Base-by-base conservation (phyloP, 495 filamentous ascomycete genomes). In the Cudoniella acicularis region DNA sequence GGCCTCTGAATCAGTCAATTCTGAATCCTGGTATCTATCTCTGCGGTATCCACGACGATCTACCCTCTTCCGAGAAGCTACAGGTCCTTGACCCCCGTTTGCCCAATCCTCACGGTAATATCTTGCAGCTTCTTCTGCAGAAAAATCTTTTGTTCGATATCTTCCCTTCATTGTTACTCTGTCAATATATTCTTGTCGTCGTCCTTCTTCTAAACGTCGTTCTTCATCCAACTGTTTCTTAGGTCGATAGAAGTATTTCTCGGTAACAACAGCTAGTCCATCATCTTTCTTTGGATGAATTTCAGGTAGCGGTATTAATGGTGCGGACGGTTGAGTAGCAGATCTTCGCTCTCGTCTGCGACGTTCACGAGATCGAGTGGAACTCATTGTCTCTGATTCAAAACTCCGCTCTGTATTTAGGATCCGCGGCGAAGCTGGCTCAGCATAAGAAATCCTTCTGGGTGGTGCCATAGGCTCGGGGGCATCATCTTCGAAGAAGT, bases 41-140 rank as follows among this genome's bases (percentile, higher is more conserved):
- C 55, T 11, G 10, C 54, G 54, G 50, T 62, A 62, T 2, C 50
- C 49, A 22, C 42, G 13, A 17, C 16, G 27, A n/a, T 24, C 18
- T 26, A 10, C 30, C 50, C 52, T 20, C 11, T n/a, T 16, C 2
- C 2, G 9, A n/a, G 48, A 16, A 24, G 40, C 8, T 24, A 3
- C 48, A 10, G 10, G 6, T 46, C 18, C 43, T 9, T 26, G 17
- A 13, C 57, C 54, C 16, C 11, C 40, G 47, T 30, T 25, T 1
- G 60, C 51, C 60, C 60, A 62, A 49, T 62, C 60, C 10, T 62
- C 54, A 25, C 50, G 60, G 24, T 62, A 62, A 50, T 62, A 62
- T 54, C 42, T 47, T 21, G 48, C 36, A 36, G 60, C 54, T 10
- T 62, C 55, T 10, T 62, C 55, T 24, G 6, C 18, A 13, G 18